These are phyloP conservation scores for Hirschioporus abietinus DNA, from an alignment of 768 basidiomycete genomes.

Conservation along the genomic window DNA sequence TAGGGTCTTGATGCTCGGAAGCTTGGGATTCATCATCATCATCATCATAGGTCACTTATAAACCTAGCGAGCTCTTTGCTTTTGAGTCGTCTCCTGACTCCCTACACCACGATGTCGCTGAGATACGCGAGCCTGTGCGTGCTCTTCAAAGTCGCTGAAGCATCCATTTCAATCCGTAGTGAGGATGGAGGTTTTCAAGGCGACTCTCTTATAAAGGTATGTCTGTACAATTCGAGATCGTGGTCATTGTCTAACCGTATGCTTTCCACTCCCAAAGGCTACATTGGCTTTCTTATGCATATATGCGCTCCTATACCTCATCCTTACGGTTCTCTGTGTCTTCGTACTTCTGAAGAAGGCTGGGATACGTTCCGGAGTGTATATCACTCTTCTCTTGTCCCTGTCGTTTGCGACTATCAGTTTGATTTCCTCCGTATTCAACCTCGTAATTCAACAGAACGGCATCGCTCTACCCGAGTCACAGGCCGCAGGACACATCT, in stretches of 20 bases:
- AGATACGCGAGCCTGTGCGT: neutral
- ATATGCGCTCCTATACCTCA: neutral
- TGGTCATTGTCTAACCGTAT: neutral
- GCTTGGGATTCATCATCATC: no score
- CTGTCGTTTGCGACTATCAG: neutral
- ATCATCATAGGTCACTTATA: no score
- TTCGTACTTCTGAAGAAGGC: neutral
- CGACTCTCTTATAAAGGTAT: neutral
- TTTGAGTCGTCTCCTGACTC: no score
- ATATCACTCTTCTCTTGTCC: neutral
- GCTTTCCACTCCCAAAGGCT: neutral
- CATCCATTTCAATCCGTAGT: neutral
- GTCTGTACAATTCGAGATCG: neutral
- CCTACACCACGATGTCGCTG: neutral
- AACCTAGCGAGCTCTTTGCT: no score
- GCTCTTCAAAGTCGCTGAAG: neutral
- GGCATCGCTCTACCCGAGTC: neutral
- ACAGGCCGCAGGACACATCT: no score
- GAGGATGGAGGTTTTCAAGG: neutral
- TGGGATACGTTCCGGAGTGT: neutral
- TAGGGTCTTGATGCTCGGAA: no score
- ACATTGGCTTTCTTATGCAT: neutral
- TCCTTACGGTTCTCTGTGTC: neutral
- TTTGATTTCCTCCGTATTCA: neutral
- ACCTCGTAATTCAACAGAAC: neutral